Conservation (phyloP, 768 basidiomycete genomes). For the Terana coerulea region DNA sequence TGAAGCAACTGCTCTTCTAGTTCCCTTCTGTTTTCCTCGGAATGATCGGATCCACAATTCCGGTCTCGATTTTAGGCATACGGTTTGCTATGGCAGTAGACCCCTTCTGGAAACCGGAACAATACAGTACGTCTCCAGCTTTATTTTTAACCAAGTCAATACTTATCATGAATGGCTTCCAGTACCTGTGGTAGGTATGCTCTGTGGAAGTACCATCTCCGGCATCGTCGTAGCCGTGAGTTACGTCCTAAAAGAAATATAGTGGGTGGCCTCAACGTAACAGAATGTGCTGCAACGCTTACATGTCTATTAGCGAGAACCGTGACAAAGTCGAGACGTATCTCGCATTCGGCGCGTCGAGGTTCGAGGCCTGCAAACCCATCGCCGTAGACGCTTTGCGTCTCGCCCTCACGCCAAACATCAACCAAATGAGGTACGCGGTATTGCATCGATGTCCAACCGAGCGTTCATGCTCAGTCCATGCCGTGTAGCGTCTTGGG, state of each 20-base stretch:
- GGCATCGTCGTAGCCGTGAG: conserved; percentile 68
- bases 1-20: neutral
- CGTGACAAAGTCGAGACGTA: conserved; percentile 82
- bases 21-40: conserved; percentile 10
- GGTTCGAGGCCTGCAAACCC: conserved; percentile 80
- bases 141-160: neutral
- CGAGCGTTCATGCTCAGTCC: neutral
- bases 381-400: conserved; percentile 76
- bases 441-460: neutral
- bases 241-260: conserved; percentile 71
- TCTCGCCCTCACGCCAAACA: conserved; percentile 72
- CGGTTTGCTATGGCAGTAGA: conserved; percentile 71
- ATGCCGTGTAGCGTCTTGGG: conserved; percentile 59
- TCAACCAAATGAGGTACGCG: conserved; percentile 82
- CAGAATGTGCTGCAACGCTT: conserved; percentile 58
- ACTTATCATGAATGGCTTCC: neutral
- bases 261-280: conserved; percentile 65
- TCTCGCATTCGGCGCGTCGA: conserved; percentile 80
- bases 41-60: conserved; percentile 13
- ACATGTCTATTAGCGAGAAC: conserved; percentile 54
- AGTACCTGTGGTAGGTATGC: conserved; percentile 87
- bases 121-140: conserved; percentile 54
- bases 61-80: conserved; percentile 66
- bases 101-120: conserved; percentile 83
- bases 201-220: conserved; percentile 76